Base-by-base conservation (phyloP, 352 stramenopile genomes). In the Blastocystis sp. region DNA sequence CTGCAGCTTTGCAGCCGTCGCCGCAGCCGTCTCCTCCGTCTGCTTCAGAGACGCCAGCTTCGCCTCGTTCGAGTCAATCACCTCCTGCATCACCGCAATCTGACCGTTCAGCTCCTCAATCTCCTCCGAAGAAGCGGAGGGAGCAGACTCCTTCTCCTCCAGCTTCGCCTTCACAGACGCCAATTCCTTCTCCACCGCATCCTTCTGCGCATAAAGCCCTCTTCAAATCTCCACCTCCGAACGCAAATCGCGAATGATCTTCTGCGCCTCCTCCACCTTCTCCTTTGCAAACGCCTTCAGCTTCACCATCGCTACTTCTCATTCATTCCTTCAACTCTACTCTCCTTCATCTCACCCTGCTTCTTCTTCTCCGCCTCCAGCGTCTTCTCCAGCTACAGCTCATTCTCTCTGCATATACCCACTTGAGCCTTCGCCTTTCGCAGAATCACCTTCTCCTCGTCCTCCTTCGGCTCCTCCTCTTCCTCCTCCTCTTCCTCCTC, bases 51-150 rank as follows among this genome's bases (percentile, higher is more conserved):
- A 11, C 14, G 57, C 57, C 67, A 78, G 7, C 36, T 81, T 44
- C 14, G 9, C 40, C 24, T 81, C 69, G 11, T 81, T 81, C 16
- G 40, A 48, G 42, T 81, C 69, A 32, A 81, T 81, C 46, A 81
- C 69, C 27, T 81, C 69, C 40, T 81, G 69, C 69, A 81, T 81
- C 27, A 81, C 69, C 6, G 48, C 36, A 40, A 81, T 81, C 34
- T 81, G 69, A 64, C 69, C 69, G 27, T 81, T 81, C 16, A 81
- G 42, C 29, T 63, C 69, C 11, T 61, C 69, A 32, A 81, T 81
- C 34, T 81, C 69, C n/a, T 64, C 48, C 8, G 69, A 48, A 11
- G 61, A 63, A 1, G 46, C 46, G 21, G 42, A 49, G 16, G 49
- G 16, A 18, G 53, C 69, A 38, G 24, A 24, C 40, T 63, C 42